Evolutionary conservation across 768 basidiomycete species (phyloP).

Genomic region (Boletus subparvulus): DNA sequence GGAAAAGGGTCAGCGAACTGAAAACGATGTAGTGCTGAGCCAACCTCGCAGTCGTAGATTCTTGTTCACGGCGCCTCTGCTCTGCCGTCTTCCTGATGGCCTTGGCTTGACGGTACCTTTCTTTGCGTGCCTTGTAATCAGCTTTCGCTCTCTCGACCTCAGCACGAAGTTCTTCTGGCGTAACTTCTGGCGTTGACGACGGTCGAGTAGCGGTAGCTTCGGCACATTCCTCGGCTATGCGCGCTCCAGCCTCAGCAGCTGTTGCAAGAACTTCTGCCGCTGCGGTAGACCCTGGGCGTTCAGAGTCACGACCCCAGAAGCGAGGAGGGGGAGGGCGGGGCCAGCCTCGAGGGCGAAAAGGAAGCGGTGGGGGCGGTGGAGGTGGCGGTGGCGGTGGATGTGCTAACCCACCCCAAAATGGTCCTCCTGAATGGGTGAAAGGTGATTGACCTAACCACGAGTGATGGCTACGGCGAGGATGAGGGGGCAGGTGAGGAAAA

Average conservation of each 20-base stretch:
- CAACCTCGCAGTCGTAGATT: conserved; percentile 30
- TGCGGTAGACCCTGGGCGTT: not conserved
- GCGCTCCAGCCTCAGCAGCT: conserved; percentile 16
- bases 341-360: conserved; percentile 19
- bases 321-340: conserved; percentile 25
- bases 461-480: conserved; percentile 21
- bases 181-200: not conserved
- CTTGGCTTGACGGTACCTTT: conserved; percentile 60
- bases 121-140: conserved; percentile 68
- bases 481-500: conserved; percentile 18
- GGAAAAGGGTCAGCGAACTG: conserved; percentile 3
- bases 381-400: conserved; percentile 19
- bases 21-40: not conserved
- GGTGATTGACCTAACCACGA: conserved; percentile 25
- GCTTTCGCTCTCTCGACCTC: conserved; percentile 66
- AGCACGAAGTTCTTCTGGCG: conserved; percentile 29
- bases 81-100: conserved; percentile 46
- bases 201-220: not conserved
- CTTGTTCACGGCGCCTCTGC: conserved; percentile 23
- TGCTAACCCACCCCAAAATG: conserved; percentile 20
- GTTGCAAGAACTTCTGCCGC: conserved; percentile 17
- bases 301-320: conserved; percentile 16
- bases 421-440: conserved; percentile 2
- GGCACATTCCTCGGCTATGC: conserved; percentile 3
- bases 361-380: not conserved